Evolutionary conservation across 2,329 filamentous ascomycete species (phyloP), one percentile per base, ranked within the genome.

Genomic region (Tolypocladium tropicale): DNA sequence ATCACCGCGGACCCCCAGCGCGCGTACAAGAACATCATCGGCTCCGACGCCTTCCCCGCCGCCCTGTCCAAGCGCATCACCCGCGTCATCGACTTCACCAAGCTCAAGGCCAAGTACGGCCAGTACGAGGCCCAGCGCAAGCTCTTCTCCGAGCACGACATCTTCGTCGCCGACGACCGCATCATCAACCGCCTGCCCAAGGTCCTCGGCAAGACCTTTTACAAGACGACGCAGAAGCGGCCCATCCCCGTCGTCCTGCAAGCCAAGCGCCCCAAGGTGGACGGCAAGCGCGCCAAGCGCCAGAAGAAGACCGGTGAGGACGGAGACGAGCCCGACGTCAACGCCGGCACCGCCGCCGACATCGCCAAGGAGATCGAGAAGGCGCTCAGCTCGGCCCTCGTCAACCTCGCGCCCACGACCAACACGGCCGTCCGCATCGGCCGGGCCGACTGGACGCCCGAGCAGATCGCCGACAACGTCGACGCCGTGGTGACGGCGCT

Each of bases 101-200:
- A 97, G 73, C 78, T 99, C 60, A 75, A 76, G 67, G 81, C 86
- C 64, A 93, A 94, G 76, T 96, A 88, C 80, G 86, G 88, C 77
- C 83, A 88, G 59, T 99, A 90, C 73, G 94, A 99, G 76, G 84
- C 84, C 54, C 85, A 89, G 72, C 81, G 94, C 61, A 90, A 94
- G 71, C 81, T 99, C 37, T 82, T 87, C 60, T 77, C 84, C 49
- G 90, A 96, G 71, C 90, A 96, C 72, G 94, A 97, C 69, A 76
- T 97, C 56, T 97, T 99, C 76, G 80, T 99, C 56, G 93, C 89
- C 54, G 94, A 99, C 70, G 89, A 96, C 67, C 81, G 94, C 52
- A 88, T 99, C 64, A 78, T 86, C 67, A 85, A 81, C 69, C 75
- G 78, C 32, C 79, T 97, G 58, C 90, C 92, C 56, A 81, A 83